These are phyloP conservation scores for Candida sakaeoensis DNA, from an alignment of 805 yeast species.

Conservation along the genomic window DNA sequence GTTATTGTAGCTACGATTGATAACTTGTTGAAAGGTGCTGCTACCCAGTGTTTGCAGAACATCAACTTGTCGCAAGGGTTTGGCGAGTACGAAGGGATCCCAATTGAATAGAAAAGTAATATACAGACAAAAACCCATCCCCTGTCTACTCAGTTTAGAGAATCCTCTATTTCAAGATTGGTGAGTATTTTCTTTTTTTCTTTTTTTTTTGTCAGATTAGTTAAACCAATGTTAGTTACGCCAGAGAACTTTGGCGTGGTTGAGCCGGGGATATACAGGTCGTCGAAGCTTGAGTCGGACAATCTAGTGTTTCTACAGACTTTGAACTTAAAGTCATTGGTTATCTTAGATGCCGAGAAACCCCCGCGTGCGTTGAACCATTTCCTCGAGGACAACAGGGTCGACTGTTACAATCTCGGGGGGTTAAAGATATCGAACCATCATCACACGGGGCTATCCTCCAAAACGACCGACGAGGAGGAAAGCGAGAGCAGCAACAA, in stretches of 20 bases:
- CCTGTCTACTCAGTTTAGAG: too few species aligned
- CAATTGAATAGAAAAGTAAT: slow-evolving; percentile 52
- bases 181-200: background rate
- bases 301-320: slow-evolving; percentile 78
- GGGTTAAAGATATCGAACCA: slow-evolving; percentile 39
- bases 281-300: slow-evolving; percentile 72
- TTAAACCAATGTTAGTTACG: slow-evolving; percentile 71
- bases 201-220: background rate
- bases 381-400: slow-evolving; percentile 56
- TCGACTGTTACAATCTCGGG: slow-evolving; percentile 49
- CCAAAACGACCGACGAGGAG: slow-evolving; percentile 20
- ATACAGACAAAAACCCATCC: too few species aligned
- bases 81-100: slow-evolving; percentile 94
- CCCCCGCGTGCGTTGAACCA: slow-evolving; percentile 70
- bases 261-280: slow-evolving; percentile 79
- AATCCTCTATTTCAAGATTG: too few species aligned
- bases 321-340: slow-evolving; percentile 59
- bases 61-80: slow-evolving; percentile 86
- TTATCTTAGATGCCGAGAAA: slow-evolving; percentile 79
- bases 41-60: slow-evolving; percentile 97
- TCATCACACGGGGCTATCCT: slow-evolving; percentile 28
- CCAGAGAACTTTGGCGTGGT: slow-evolving; percentile 92
- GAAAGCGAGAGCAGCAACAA: too few species aligned
- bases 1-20: slow-evolving; percentile 95
- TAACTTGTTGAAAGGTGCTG: slow-evolving; percentile 95